phyloP scores from a whole-genome alignment of 225 moss, liverwort and hornwort species.

The Neckera pumila region DNA sequence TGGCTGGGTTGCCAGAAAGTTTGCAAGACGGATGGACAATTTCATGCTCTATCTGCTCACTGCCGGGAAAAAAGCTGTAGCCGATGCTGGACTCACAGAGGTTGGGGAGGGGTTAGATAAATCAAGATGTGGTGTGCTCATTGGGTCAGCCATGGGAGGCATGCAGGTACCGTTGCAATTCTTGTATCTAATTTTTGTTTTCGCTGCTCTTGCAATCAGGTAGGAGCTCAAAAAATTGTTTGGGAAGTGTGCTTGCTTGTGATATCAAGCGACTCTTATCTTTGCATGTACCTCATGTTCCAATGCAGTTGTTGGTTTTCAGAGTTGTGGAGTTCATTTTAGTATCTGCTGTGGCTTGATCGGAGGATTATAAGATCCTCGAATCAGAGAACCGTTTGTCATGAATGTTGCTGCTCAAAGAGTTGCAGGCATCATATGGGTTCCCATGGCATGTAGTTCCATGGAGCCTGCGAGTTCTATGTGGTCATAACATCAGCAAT shows the following conservation, averaged over 20 bases:
- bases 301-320: not conserved
- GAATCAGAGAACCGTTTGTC: slow-evolving; percentile 2
- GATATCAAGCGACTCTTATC: not conserved
- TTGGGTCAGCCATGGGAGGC: slow-evolving; percentile 97
- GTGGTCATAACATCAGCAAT: slow-evolving; percentile 40
- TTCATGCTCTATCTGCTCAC: slow-evolving; percentile 94
- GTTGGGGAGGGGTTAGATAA: slow-evolving; percentile 60
- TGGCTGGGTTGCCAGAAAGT: slow-evolving; percentile 87
- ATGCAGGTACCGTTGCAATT: slow-evolving; percentile 65
- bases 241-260: not conserved
- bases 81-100: slow-evolving; percentile 66
- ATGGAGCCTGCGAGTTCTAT: slow-evolving; percentile 38
- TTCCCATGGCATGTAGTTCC: slow-evolving; percentile 28
- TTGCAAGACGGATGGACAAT: slow-evolving; percentile 93
- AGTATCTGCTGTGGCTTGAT: not conserved
- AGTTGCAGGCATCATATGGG: slow-evolving; percentile 41
- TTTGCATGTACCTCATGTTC: not conserved
- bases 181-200: not conserved
- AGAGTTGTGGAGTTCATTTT: not conserved
- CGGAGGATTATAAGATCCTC: not conserved
- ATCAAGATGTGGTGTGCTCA: slow-evolving; percentile 83
- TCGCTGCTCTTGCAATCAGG: not conserved
- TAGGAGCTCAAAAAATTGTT: not conserved
- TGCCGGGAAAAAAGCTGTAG: slow-evolving; percentile 89
- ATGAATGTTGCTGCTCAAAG: slow-evolving; percentile 32